These are phyloP conservation scores for Mycena rosella DNA, from an alignment of 768 basidiomycete genomes.

Conservation along the genomic window DNA sequence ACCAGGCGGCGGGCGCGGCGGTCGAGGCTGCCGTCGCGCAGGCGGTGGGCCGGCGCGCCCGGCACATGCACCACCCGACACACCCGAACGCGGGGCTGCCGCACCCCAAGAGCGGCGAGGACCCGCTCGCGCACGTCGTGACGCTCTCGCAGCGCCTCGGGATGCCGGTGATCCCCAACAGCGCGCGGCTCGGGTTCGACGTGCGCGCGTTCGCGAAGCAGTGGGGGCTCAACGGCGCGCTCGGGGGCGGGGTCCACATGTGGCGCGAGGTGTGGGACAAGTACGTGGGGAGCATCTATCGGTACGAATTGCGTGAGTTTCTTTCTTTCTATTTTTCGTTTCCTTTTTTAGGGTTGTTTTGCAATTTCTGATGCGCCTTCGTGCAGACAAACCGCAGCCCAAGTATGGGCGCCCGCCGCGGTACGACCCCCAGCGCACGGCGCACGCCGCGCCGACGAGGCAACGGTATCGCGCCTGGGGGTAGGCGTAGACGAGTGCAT, in stretches of 20 bases:
- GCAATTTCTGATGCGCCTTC: background rate
- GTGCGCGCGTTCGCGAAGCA: conserved; percentile 71
- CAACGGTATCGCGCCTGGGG: conserved; percentile 17
- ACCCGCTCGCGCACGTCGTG: conserved; percentile 27
- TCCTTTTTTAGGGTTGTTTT: background rate
- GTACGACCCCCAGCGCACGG: conserved; percentile 36
- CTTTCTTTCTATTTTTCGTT: conserved; percentile 14
- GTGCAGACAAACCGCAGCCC: conserved; percentile 46
- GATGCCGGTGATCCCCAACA: conserved; percentile 46
- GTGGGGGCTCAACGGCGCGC: conserved; percentile 65
- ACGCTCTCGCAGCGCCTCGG: conserved; percentile 34
- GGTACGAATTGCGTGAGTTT: conserved; percentile 74
- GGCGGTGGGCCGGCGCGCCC: conserved; percentile 14
- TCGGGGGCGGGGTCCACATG: conserved; percentile 86
- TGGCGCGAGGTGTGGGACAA: conserved; percentile 85
- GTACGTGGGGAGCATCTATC: conserved; percentile 73
- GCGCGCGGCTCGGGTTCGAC: conserved; percentile 71
- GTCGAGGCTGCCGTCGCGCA: conserved; percentile 49
- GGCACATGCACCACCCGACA: conserved; percentile 23
- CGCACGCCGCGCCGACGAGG: conserved; percentile 25
- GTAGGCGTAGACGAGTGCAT: background rate
- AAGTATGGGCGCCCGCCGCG: conserved; percentile 31
- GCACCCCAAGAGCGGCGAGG: conserved; percentile 19
- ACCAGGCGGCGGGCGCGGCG: conserved; percentile 46
- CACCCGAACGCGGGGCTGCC: conserved; percentile 35